Conservation (phyloP, 140 eudicot genomes). For the Bidens hawaiensis region DNA sequence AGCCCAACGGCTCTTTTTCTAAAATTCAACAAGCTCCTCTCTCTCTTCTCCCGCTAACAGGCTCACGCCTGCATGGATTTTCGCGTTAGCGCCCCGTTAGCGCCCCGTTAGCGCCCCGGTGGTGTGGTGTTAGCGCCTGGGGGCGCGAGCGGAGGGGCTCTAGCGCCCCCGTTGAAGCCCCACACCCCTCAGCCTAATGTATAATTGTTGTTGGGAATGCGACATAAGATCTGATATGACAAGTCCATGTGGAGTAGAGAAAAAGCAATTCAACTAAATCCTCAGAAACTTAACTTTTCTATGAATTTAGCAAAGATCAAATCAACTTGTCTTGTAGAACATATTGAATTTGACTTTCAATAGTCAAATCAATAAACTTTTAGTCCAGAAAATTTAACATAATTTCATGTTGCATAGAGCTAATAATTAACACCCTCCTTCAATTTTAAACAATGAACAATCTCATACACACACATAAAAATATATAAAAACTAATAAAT, state of each 20-base stretch:
- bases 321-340: constrained; percentile 10
- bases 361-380: constrained; percentile 7
- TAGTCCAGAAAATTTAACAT: neutral
- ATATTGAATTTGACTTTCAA: constrained; percentile 20
- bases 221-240: constrained; percentile 38
- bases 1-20: no score
- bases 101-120: no score
- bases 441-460: neutral
- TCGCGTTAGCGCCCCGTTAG: no score
- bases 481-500: neutral
- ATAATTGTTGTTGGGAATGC: constrained; percentile 27
- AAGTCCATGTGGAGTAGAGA: constrained; percentile 37
- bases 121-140: no score
- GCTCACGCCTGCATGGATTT: no score
- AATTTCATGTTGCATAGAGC: neutral
- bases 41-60: no score
- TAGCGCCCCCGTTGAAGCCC: no score
- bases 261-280: constrained; percentile 30
- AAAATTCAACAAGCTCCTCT: no score
- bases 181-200: no score
- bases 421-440: neutral
- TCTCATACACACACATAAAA: neutral
- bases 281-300: constrained; percentile 10
- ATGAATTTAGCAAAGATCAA: constrained; percentile 21
- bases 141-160: no score